phyloP scores from a whole-genome alignment of 1,284 basidiomycete genomes.

The Mrakiaceae sp. region DNA sequence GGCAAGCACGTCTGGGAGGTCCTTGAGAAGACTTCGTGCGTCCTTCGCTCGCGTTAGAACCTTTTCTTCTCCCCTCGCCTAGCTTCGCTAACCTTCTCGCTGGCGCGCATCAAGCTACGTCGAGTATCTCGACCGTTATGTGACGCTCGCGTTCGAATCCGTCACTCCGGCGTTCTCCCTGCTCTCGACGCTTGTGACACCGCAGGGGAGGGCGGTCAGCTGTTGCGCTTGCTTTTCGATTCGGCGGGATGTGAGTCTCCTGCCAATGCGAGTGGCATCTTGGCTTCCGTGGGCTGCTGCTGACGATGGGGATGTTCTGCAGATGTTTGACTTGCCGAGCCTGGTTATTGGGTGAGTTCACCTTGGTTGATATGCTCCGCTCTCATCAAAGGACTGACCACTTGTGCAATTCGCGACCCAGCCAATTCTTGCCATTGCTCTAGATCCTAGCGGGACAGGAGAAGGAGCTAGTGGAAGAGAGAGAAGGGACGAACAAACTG shows the following conservation, averaged over 20 bases:
- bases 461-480: too few relatives aligned
- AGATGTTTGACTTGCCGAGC: constrained; percentile 14
- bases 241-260: constrained; percentile 63
- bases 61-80: neutral
- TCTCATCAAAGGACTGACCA: neutral
- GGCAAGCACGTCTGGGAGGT: constrained; percentile 15
- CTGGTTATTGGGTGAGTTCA: constrained; percentile 7
- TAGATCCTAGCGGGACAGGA: neutral
- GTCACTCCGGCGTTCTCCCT: constrained; percentile 89
- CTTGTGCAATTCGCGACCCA: neutral
- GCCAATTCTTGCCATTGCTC: constrained; percentile 1
- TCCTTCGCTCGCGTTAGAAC: neutral
- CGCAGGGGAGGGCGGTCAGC: constrained; percentile 66
- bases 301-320: neutral
- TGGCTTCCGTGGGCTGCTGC: neutral
- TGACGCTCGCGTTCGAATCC: constrained; percentile 87
- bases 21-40: constrained; percentile 10
- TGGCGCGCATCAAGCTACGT: constrained; percentile 42
- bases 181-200: constrained; percentile 74
- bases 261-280: neutral
- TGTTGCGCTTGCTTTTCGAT: constrained; percentile 90
- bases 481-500: too few relatives aligned
- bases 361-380: too few relatives aligned
- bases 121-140: constrained; percentile 92
- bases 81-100: constrained; percentile 14